Evolutionary conservation across 2,329 filamentous ascomycete species (phyloP).

Genomic region (Penicillium digitatum): DNA sequence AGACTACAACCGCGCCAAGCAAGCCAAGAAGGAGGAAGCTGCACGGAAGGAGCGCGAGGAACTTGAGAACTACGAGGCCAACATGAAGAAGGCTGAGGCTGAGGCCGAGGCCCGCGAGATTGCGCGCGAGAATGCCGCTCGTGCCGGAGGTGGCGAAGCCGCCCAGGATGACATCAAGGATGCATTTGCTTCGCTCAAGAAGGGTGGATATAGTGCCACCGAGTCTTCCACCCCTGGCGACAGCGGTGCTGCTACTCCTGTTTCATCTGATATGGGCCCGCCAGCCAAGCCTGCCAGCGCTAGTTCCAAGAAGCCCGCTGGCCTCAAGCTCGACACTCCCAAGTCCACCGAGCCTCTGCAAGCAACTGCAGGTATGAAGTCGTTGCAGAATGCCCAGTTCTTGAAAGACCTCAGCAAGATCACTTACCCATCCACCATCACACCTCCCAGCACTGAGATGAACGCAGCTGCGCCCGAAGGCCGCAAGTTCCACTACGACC

Average conservation of each 20-base stretch:
- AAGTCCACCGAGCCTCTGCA: slow-evolving; percentile 86
- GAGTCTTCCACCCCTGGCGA: slow-evolving; percentile 41
- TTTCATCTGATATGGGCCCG: slow-evolving; percentile 44
- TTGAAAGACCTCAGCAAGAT: slow-evolving; percentile 73
- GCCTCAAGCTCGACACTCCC: slow-evolving; percentile 82
- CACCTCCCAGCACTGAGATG: slow-evolving; percentile 84
- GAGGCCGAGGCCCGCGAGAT: slow-evolving; percentile 49
- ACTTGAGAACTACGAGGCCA: slow-evolving; percentile 42
- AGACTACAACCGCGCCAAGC: slow-evolving; percentile 65
- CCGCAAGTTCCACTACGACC: slow-evolving; percentile 91
- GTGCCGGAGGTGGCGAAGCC: slow-evolving; percentile 32
- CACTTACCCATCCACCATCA: slow-evolving; percentile 77
- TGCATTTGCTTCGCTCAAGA: slow-evolving; percentile 45
- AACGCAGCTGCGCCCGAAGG: slow-evolving; percentile 69
- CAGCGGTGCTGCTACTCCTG: slow-evolving; percentile 46
- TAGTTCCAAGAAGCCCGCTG: slow-evolving; percentile 73
- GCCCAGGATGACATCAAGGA: slow-evolving; percentile 27
- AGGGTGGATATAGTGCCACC: slow-evolving; percentile 36
- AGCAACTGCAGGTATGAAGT: slow-evolving; percentile 88
- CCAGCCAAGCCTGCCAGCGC: slow-evolving; percentile 52
- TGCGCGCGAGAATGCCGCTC: slow-evolving; percentile 36
- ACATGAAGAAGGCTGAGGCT: slow-evolving; percentile 48
- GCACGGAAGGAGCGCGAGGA: slow-evolving; percentile 47
- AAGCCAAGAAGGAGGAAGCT: slow-evolving; percentile 62
- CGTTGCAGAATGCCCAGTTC: slow-evolving; percentile 86